Conservation (phyloP, 2,329 filamentous ascomycete species). For the Bertia moriformis region DNA sequence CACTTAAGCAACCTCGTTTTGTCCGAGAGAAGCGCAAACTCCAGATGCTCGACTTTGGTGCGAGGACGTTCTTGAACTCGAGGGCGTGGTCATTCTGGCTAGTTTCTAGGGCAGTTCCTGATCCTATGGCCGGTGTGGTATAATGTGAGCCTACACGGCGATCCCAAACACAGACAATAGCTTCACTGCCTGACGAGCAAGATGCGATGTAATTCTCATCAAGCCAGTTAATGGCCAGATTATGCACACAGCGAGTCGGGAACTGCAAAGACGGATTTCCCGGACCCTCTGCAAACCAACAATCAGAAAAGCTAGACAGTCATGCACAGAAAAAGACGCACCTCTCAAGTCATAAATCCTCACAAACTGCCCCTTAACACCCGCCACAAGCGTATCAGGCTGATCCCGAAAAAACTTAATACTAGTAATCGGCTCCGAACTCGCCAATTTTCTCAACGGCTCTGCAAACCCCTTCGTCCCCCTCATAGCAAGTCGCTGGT, state of each 20-base stretch:
- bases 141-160: slow-evolving; percentile 28
- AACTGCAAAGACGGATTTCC: slow-evolving; percentile 27
- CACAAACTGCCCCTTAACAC: slow-evolving; percentile 43
- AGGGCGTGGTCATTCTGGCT: slow-evolving; percentile 28
- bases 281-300: slow-evolving; percentile 12
- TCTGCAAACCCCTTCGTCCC: slow-evolving; percentile 16
- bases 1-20: slow-evolving; percentile 38
- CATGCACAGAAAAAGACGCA: slow-evolving; percentile 12
- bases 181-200: slow-evolving; percentile 34
- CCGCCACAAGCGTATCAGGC: slow-evolving; percentile 44
- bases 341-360: slow-evolving; percentile 48
- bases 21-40: slow-evolving; percentile 45
- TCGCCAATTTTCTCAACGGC: slow-evolving; percentile 42
- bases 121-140: slow-evolving; percentile 16
- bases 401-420: slow-evolving; percentile 47
- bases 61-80: slow-evolving; percentile 38
- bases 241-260: slow-evolving; percentile 45
- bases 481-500: slow-evolving; percentile 21
- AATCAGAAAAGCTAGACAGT: slow-evolving; percentile 2
- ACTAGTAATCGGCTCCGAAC: slow-evolving; percentile 46
- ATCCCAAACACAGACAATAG: slow-evolving; percentile 48
- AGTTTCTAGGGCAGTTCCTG: slow-evolving; percentile 8
- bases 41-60: slow-evolving; percentile 38
- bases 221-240: slow-evolving; percentile 45
- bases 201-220: slow-evolving; percentile 54